These are phyloP conservation scores for Mucuna pruriens DNA, from an alignment of 306 rosid species.

Conservation along the genomic window DNA sequence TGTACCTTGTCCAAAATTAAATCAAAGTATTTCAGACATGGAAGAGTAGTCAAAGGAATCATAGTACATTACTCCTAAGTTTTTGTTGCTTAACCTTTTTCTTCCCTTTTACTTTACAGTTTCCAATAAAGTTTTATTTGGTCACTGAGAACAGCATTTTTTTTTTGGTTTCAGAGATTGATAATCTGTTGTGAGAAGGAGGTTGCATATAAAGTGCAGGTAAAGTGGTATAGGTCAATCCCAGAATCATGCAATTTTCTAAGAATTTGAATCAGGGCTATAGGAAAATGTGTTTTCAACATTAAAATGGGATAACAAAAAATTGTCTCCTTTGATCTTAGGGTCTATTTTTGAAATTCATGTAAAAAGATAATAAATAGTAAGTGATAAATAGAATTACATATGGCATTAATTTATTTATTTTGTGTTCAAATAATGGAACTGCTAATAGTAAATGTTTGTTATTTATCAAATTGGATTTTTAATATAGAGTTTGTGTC, in stretches of 20 bases:
- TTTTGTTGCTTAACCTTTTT: not conserved
- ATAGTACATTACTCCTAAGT: not conserved
- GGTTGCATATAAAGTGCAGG: not conserved
- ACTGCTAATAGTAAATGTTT: too few species aligned
- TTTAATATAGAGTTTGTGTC: too few species aligned
- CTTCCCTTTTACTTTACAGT: not conserved
- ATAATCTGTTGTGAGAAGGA: not conserved
- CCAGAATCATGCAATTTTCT: not conserved
- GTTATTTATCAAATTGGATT: too few species aligned
- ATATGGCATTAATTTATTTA: too few species aligned
- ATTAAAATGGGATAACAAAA: not conserved
- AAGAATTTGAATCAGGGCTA: not conserved
- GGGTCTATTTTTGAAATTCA: not conserved
- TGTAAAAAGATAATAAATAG: too few species aligned
- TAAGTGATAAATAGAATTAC: too few species aligned
- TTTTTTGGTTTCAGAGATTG: not conserved
- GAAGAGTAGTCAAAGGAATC: conserved; percentile 12
- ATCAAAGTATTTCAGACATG: not conserved
- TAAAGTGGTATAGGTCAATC: not conserved
- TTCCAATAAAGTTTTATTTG: not conserved
- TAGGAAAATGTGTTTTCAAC: not conserved
- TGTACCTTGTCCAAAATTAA: not conserved
- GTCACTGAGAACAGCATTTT: not conserved
- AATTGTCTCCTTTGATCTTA: not conserved
- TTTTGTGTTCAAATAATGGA: too few species aligned